Base-by-base conservation (phyloP, 805 yeast genomes). In the Lipomyces lipofer region DNA sequence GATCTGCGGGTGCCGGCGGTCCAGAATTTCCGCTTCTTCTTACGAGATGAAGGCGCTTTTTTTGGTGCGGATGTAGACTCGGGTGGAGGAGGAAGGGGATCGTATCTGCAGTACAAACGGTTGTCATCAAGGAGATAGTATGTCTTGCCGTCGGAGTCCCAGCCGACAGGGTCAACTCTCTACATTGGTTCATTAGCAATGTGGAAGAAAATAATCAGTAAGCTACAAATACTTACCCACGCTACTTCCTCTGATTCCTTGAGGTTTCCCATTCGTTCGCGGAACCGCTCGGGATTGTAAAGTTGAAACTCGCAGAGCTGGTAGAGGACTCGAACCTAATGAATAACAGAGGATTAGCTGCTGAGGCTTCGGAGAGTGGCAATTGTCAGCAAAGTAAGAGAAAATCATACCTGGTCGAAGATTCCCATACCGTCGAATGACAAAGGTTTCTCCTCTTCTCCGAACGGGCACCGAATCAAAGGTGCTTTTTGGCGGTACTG, bases 41-140 rank as follows among this genome's bases (percentile, higher is more conserved):
- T n/a, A n/a, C n/a, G n/a, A n/a, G 40, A 15, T 24, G 21, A 17
- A 15, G 38, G 24, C 39, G 48, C 45, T 49, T 48, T 47, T 42
- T 57, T 40, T 49, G 54, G 51, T 28, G 49, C 36, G 49, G 47
- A 25, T 15, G 44, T 28, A 15, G 51, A 48, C 21, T 24, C 36
- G 21, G 58, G 43, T 17, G 52, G 36, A 8, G 49, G 43, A 5
- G 45, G 45, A 8, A 48, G 53, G 2, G 52, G 49, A 17, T 51
- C 53, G 30, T 43, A 38, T 15, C 61, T 48, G 25, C 53, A 33
- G 49, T 70, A 70, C 3, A 71, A 56, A 17, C 73, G 58, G 32
- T 70, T 70, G 54, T 70, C 73, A 35, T 71, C 73, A n/a, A 70
- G 62, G 15, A 71, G 56, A 47, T 59, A 70, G 49, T 66, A 71